Conservation (phyloP, 495 filamentous ascomycete species). For the Opeltia flavorubescens region DNA sequence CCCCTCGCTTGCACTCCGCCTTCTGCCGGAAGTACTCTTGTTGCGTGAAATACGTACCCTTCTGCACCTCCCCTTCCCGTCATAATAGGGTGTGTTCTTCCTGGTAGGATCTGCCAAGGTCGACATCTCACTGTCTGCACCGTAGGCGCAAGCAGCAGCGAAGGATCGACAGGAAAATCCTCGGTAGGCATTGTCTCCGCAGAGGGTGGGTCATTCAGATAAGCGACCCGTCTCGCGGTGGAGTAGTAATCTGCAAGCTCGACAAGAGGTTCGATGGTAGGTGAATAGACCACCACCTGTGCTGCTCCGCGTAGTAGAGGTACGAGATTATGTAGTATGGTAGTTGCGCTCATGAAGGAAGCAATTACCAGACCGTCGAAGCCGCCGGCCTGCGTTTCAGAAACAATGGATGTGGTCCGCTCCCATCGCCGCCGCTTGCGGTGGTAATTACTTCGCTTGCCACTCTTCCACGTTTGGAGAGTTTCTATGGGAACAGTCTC, state of each 20-base stretch:
- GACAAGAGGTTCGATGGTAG: conserved; percentile 61
- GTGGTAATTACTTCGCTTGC: conserved; percentile 65
- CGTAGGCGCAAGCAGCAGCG: conserved; percentile 60
- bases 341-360: conserved; percentile 62
- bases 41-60: conserved; percentile 78
- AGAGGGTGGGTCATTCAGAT: conserved; percentile 33
- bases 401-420: conserved; percentile 48
- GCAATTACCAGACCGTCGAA: conserved; percentile 78
- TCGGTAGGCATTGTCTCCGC: conserved; percentile 39
- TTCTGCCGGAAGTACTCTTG: conserved; percentile 61
- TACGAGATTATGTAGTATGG: conserved; percentile 55
- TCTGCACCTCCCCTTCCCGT: conserved; percentile 74
- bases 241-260: conserved; percentile 68
- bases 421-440: conserved; percentile 78
- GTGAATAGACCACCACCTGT: conserved; percentile 70
- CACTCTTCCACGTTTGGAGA: conserved; percentile 53
- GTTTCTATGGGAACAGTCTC: conserved; percentile 34
- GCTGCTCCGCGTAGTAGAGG: conserved; percentile 74
- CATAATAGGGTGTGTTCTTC: conserved; percentile 89
- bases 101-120: conserved; percentile 81
- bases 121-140: conserved; percentile 64
- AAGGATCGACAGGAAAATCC: conserved; percentile 73
- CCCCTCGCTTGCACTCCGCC: conserved; percentile 73
- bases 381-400: conserved; percentile 55
- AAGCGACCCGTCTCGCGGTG: conserved; percentile 59